Conservation (phyloP, 2,329 filamentous ascomycete genomes). For the Trichocomaceae sp. region DNA sequence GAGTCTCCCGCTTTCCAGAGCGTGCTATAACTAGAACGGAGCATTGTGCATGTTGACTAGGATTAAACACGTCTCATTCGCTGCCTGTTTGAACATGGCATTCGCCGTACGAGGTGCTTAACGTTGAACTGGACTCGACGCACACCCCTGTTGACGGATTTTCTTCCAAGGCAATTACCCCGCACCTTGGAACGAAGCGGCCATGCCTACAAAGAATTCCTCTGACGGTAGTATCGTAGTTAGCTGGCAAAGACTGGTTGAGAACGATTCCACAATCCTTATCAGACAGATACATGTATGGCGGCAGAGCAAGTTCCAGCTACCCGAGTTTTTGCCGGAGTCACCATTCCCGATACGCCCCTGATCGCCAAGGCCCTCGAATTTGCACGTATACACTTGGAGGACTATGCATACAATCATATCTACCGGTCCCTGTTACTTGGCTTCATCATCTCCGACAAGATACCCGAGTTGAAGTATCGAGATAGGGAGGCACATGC, state of each 20-base stretch:
- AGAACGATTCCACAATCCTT: neutral
- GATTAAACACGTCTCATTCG: too few species aligned
- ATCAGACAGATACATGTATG: constrained; percentile 8
- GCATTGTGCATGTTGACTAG: too few species aligned
- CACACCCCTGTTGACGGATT: neutral
- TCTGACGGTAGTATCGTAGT: constrained; percentile 1
- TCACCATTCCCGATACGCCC: constrained; percentile 19
- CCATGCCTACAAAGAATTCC: neutral
- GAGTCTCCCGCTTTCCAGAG: too few species aligned
- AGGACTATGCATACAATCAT: constrained; percentile 18
- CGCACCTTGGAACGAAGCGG: constrained; percentile 1
- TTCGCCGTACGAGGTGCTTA: too few species aligned
- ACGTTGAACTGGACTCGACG: neutral
- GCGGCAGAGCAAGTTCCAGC: constrained; percentile 9
- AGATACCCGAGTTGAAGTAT: constrained; percentile 19
- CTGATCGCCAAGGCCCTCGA: constrained; percentile 18
- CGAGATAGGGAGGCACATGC: constrained; percentile 12
- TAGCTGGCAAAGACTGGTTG: neutral
- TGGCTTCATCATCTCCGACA: constrained; percentile 29
- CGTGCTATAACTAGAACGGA: too few species aligned
- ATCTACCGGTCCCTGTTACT: constrained; percentile 33
- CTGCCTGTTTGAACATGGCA: too few species aligned
- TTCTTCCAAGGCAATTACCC: neutral
- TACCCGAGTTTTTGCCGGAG: constrained; percentile 15
- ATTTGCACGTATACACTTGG: constrained; percentile 16